Evolutionary conservation across 495 filamentous ascomycete species (phyloP), one percentile per base, ranked within the genome.

Genomic region (Lophiotrema nucula): DNA sequence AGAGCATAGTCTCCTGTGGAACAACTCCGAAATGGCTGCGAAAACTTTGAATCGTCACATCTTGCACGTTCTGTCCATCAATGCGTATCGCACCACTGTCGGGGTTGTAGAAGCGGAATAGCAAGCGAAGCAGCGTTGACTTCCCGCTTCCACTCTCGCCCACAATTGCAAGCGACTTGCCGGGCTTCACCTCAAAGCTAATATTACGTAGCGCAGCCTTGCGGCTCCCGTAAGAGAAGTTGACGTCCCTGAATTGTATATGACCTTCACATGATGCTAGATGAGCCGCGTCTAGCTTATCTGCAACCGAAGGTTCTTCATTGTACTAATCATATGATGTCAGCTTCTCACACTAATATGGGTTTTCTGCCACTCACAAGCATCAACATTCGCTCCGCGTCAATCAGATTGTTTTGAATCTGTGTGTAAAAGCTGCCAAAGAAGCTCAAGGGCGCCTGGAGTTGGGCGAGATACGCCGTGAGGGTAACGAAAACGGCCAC

Each of bases 1-100:
- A 93, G 8, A 95, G 71, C 2, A 87, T 91, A 10, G 90, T 88
- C 60, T 95, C 89, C 65, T 95, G 90, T 46, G 83, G 86, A 18
- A 95, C 90, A 33, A 95, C 81, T 8, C 88, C 83, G 26, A 95
- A 70, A 70, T 85, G 82, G 18, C 75, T 79, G 37, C 90, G 81
- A 70, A 91, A 92, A 25, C 52, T 56, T 21, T n/a, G 4, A 8
- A 62, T 4, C n/a, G 24, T 56, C 2, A 62, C 10, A 22, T 51
- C 33, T 1, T 44, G 23, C 3, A 62, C 31, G 31, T 56, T 44
- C 6, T 47, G 27, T 24, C 48, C 65, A 33, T 67, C 53, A 25
- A 69, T 24, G 2, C 11, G 27, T 6, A 69, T 60, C 15, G 16
- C 27, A 15, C 67, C 67, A 5, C 26, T 23, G 0, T 15, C 8